These are phyloP conservation scores for Colletotrichum viniferum DNA, from an alignment of 2,329 filamentous ascomycete genomes.

Conservation along the genomic window DNA sequence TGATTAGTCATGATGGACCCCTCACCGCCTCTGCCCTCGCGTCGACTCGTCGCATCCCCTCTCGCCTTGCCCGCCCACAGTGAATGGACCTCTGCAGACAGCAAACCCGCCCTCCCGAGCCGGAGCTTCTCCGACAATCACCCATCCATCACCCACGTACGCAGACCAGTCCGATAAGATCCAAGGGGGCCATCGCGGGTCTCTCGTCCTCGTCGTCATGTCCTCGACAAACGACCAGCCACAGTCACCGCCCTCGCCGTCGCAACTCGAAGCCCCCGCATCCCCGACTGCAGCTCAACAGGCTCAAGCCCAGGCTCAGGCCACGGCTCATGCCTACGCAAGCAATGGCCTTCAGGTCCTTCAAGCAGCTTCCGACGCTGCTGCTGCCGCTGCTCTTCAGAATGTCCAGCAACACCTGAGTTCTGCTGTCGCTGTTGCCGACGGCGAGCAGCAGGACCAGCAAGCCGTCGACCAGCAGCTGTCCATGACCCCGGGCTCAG, in stretches of 20 bases:
- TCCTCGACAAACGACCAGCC: neutral
- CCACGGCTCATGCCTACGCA: conserved; percentile 46
- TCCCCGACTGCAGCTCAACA: neutral
- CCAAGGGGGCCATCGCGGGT: conserved; percentile 1
- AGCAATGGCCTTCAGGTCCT: conserved; percentile 51
- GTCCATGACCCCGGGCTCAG: neutral
- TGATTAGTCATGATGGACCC: neutral
- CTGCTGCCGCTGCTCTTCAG: conserved; percentile 39
- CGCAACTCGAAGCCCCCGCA: neutral
- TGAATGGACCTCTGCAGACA: neutral
- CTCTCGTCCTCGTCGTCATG: neutral
- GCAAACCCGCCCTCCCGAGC: conserved; percentile 15
- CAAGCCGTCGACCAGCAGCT: neutral
- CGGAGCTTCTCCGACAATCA: conserved; percentile 50
- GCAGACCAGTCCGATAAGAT: neutral
- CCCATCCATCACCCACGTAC: conserved; percentile 32
- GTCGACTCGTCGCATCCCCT: neutral
- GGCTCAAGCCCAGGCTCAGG: conserved; percentile 6
- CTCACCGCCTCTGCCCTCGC: neutral
- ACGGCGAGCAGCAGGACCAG: conserved; percentile 15
- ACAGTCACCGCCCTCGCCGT: neutral
- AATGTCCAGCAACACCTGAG: conserved; percentile 38
- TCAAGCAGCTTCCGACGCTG: conserved; percentile 48
- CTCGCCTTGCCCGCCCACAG: neutral
- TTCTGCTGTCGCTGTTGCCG: conserved; percentile 24